phyloP scores from a whole-genome alignment of 2,329 filamentous ascomycete genomes.

The Neonectria ditissima region DNA sequence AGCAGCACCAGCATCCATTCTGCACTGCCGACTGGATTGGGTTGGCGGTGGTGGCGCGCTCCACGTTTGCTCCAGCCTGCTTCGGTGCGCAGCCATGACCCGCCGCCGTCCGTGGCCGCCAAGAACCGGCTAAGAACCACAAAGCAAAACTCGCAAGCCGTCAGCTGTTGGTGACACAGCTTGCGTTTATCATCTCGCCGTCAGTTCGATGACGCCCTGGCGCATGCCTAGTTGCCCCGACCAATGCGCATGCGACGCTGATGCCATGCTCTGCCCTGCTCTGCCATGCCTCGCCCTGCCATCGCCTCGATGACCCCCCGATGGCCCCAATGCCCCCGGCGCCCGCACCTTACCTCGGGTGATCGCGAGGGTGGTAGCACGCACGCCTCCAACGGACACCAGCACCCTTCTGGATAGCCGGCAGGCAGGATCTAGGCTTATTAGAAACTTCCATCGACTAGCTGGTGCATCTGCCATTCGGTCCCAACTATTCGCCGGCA shows the following conservation, averaged over 20 bases:
- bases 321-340: not conserved
- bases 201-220: conserved; percentile 32
- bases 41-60: conserved; percentile 33
- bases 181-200: conserved; percentile 15
- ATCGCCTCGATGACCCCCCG: not conserved
- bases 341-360: not conserved
- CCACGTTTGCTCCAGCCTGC: not conserved
- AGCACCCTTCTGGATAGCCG: not conserved
- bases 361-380: not conserved
- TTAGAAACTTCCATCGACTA: not conserved
- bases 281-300: not conserved
- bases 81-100: conserved; percentile 25
- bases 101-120: conserved; percentile 7
- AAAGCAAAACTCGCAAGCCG: conserved; percentile 33
- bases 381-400: not conserved
- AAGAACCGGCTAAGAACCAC: conserved; percentile 26
- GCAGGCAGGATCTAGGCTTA: not conserved
- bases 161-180: conserved; percentile 29
- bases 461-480: not conserved
- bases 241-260: conserved; percentile 6
- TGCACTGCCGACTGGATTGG: conserved; percentile 39
- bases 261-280: not conserved
- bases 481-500: not conserved
- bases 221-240: conserved; percentile 24
- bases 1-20: conserved; percentile 27